Evolutionary conservation across 2,329 filamentous ascomycete species (phyloP).

Genomic region (Aschersonia sp.): DNA sequence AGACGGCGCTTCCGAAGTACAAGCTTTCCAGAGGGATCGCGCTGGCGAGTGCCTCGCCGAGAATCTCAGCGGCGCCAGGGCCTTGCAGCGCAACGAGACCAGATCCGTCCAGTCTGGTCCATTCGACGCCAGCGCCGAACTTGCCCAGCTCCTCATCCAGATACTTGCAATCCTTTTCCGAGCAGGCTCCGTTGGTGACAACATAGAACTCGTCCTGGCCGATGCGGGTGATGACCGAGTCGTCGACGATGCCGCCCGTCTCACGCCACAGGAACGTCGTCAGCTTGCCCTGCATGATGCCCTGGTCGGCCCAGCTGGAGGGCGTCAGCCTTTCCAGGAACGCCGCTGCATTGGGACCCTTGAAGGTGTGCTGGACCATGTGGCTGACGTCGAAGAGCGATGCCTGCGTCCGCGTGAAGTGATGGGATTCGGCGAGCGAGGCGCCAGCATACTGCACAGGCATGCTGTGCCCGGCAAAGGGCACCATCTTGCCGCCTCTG

Average conservation of each 20-base stretch:
- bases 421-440: conserved; percentile 71
- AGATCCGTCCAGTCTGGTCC: conserved; percentile 56
- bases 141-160: conserved; percentile 53
- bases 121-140: conserved; percentile 40
- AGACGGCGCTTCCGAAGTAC: conserved; percentile 68
- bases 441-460: conserved; percentile 74
- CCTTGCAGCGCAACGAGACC: conserved; percentile 86
- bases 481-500: conserved; percentile 83
- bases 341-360: conserved; percentile 62
- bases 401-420: conserved; percentile 75
- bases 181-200: conserved; percentile 87
- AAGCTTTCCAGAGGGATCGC: conserved; percentile 47
- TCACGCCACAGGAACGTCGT: conserved; percentile 68
- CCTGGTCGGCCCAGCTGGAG: conserved; percentile 50
- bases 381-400: conserved; percentile 94
- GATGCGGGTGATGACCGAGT: conserved; percentile 81
- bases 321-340: conserved; percentile 83
- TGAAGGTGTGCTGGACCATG: conserved; percentile 86
- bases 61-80: conserved; percentile 56
- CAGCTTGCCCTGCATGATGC: conserved; percentile 58
- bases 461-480: conserved; percentile 90
- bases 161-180: conserved; percentile 76
- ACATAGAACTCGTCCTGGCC: conserved; percentile 68
- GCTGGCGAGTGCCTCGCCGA: conserved; percentile 45
- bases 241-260: conserved; percentile 87